phyloP scores from a whole-genome alignment of 331 rosid species.

The Telfairia occidentalis region DNA sequence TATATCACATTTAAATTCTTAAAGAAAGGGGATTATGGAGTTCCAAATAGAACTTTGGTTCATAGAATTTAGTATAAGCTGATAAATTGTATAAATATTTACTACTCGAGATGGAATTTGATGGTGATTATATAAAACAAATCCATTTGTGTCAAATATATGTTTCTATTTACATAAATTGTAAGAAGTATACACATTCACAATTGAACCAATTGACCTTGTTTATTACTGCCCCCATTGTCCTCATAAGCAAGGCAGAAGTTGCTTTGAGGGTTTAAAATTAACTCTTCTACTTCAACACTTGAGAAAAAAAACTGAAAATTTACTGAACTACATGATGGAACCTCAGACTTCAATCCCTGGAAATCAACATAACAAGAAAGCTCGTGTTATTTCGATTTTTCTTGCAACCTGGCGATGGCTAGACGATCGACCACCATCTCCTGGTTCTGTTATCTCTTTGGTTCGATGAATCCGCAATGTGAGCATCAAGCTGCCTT shows the following conservation, averaged over 20 bases:
- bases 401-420: background rate
- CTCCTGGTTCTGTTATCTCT: conserved; percentile 68
- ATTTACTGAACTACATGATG: background rate
- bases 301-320: background rate
- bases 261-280: background rate
- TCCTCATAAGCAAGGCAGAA: background rate
- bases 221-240: conserved; percentile 8
- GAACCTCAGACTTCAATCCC: background rate
- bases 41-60: no score
- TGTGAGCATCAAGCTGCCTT: conserved; percentile 24
- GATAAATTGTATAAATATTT: background rate
- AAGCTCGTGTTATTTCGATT: background rate
- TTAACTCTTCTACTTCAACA: background rate
- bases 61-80: no score
- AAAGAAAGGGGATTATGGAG: no score
- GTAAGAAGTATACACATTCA: background rate
- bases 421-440: conserved; percentile 77
- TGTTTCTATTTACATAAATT: background rate
- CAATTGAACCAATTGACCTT: background rate
- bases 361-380: background rate
- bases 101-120: background rate
- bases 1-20: no score
- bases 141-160: background rate
- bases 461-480: conserved; percentile 29
- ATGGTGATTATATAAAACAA: background rate